Conservation (phyloP, 805 yeast species). For the Maudiozyma saulgeensis region DNA sequence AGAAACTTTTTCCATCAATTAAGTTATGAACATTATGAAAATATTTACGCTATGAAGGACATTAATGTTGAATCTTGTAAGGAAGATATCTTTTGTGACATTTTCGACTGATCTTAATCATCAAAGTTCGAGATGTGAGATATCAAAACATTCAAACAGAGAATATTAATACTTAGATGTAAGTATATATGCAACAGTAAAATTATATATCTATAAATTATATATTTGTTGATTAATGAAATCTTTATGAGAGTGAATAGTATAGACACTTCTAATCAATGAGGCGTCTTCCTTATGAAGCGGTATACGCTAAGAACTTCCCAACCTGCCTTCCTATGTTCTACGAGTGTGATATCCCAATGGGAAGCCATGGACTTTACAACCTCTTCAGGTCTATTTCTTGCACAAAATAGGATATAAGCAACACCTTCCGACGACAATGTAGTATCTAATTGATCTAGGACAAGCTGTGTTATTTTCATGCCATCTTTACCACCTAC, state of each 20-base stretch:
- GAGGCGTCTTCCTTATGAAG: constrained; percentile 30
- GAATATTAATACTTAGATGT: background rate
- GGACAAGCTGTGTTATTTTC: constrained; percentile 64
- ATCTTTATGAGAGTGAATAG: background rate
- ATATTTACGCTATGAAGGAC: constrained; percentile 43
- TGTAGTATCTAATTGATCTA: constrained; percentile 43
- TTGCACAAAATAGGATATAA: constrained; percentile 81
- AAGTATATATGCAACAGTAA: background rate
- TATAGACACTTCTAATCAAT: background rate
- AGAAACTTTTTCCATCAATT: constrained; percentile 21
- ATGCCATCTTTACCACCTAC: constrained; percentile 88
- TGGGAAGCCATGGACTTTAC: constrained; percentile 35
- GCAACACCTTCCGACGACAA: constrained; percentile 64
- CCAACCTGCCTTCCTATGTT: constrained; percentile 86
- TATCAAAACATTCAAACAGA: background rate
- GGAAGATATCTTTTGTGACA: constrained; percentile 50
- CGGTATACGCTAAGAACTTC: constrained; percentile 74
- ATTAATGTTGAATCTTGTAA: constrained; percentile 40
- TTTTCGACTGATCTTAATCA: constrained; percentile 26
- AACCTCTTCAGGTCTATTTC: constrained; percentile 70
- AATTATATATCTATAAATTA: background rate
- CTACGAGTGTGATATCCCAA: constrained; percentile 49
- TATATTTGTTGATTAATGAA: background rate
- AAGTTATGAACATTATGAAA: constrained; percentile 28
- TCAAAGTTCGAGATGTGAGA: background rate